phyloP scores from a whole-genome alignment of 1,139 yeast genomes.

The Arxiozyma telluris region DNA sequence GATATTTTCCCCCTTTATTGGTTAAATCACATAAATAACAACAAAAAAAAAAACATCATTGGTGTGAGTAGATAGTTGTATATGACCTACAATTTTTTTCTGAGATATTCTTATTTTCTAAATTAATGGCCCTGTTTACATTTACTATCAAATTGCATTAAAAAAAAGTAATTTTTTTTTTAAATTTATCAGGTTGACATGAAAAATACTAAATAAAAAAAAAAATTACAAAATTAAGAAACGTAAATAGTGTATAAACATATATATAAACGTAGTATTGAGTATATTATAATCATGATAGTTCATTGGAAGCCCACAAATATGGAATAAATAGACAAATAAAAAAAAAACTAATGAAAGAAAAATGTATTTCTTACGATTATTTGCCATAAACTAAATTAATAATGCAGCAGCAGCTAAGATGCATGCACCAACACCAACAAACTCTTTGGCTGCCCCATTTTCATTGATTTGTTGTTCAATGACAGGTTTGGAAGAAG shows the following conservation, averaged over 20 bases:
- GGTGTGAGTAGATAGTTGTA: too few relatives aligned
- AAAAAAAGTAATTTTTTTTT: too few relatives aligned
- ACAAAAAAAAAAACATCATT: too few relatives aligned
- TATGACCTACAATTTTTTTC: too few relatives aligned
- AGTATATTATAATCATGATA: too few relatives aligned
- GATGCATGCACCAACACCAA: constrained; percentile 6
- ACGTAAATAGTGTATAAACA: too few relatives aligned
- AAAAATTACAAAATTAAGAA: background rate
- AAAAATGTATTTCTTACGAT: background rate
- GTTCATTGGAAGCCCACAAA: background rate
- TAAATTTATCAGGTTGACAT: too few relatives aligned
- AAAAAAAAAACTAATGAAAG: background rate
- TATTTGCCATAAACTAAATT: background rate
- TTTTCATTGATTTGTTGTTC: constrained; percentile 5
- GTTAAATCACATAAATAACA: background rate
- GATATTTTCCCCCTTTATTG: background rate
- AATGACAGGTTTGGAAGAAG: background rate
- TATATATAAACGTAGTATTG: too few relatives aligned
- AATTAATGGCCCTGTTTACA: too few relatives aligned
- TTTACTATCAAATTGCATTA: too few relatives aligned
- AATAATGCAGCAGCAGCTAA: constrained; percentile 5
- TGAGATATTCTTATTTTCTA: too few relatives aligned
- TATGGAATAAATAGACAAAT: background rate
- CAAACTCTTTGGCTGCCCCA: constrained; percentile 4
- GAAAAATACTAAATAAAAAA: background rate